These are phyloP conservation scores for Gremmenia infestans DNA, from an alignment of 2,329 filamentous ascomycete species.

Conservation along the genomic window DNA sequence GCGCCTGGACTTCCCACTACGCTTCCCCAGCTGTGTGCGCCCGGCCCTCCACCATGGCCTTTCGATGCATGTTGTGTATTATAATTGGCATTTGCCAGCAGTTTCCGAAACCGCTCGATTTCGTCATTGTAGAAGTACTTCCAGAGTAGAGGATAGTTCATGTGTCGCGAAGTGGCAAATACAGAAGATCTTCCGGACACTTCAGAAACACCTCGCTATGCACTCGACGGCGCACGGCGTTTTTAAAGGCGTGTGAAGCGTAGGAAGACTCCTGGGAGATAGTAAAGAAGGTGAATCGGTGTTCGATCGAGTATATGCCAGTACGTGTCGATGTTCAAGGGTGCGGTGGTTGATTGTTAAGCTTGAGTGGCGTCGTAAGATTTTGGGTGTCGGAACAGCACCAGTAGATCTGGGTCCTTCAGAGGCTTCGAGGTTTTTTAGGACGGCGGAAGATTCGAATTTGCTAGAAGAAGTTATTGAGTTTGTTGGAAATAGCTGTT, in stretches of 20 bases:
- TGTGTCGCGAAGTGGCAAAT: conserved; percentile 48
- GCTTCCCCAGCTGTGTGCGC: conserved; percentile 37
- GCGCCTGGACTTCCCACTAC: conserved; percentile 29
- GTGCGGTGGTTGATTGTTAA: neutral
- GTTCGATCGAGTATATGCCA: neutral
- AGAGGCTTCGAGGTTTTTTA: too few species aligned
- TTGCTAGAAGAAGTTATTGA: too few species aligned
- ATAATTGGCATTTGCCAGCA: conserved; percentile 68
- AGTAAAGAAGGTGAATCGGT: conserved; percentile 2
- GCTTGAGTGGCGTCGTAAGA: neutral
- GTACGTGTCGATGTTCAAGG: neutral
- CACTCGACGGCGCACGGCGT: conserved; percentile 81
- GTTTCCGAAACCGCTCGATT: conserved; percentile 88
- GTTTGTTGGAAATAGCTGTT: too few species aligned
- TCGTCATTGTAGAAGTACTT: conserved; percentile 96
- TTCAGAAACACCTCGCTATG: conserved; percentile 72
- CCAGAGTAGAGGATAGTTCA: conserved; percentile 91
- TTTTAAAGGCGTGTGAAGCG: conserved; percentile 73
- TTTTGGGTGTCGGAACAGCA: neutral
- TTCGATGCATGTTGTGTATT: conserved; percentile 48
- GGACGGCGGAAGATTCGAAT: too few species aligned
- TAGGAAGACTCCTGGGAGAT: conserved; percentile 35
- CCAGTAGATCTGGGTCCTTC: too few species aligned
- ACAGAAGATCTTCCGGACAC: conserved; percentile 32
- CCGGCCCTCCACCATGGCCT: conserved; percentile 42